Evolutionary conservation across 441 rosid genomes (phyloP), one percentile per base, ranked within the genome.

Genomic region (Croton setiger): DNA sequence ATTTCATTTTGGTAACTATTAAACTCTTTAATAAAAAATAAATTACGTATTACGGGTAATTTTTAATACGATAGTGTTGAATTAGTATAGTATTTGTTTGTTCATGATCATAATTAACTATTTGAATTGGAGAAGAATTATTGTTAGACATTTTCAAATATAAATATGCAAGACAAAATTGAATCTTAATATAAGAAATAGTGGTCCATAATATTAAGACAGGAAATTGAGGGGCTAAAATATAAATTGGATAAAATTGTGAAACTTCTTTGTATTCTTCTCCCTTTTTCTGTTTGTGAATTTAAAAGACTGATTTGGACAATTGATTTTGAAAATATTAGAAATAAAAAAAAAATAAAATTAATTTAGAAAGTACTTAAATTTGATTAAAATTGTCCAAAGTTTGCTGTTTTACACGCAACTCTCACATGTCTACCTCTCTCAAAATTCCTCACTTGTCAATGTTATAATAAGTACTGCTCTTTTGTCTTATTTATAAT

Each of bases 171-270:
- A 71, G 84, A 83, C 76, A 72, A 69, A 69, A 60, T 36, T 78
- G 82, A 83, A 80, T 74, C 81, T 74, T 78, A 27, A n/a, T 41
- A 1, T 69, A 69, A 76, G 84, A 72, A 9, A 17, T 18, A n/a
- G 75, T 70, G 76, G 76, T 70, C 84, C 79, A 49, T 21, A 59
- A 12, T 43, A 15, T 36, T 5, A 55, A 21, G 27, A 48, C 17
- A 45, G 35, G 36, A 61, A 60, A 43, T 7, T 20, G 20, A 4
- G 62, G 48, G 74, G 48, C 44, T 60, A 49, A 39, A 39, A 27
- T 27, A 1, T 27, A 37, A 39, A 39, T 47, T 15, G 63, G 56
- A 64, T 15, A 59, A 27, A 63, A 56, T 4, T 3, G 27, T 35
- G 64, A 31, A 39, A 37, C 55, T 54, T 43, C 57, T 27, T 27